Evolutionary conservation across 2,329 filamentous ascomycete species (phyloP).

Genomic region (Cordyceps militaris): DNA sequence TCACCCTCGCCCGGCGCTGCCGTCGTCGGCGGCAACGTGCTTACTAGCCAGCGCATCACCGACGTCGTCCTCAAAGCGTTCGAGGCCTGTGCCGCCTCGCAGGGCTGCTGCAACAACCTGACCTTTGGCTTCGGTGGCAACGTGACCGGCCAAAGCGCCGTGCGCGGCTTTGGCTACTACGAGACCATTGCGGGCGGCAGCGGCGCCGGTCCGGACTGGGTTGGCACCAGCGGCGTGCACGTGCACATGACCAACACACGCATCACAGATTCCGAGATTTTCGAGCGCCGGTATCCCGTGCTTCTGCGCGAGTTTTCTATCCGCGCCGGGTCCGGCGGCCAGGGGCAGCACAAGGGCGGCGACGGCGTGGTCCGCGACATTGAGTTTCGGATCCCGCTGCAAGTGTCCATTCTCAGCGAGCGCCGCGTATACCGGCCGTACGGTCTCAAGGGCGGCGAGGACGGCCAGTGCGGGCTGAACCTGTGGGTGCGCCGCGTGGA

Average conservation of each 20-base stretch:
- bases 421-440: slow-evolving; percentile 70
- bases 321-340: slow-evolving; percentile 54
- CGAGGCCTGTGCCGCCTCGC: slow-evolving; percentile 68
- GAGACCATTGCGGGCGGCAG: slow-evolving; percentile 61
- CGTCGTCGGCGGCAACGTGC: slow-evolving; percentile 75
- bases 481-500: slow-evolving; percentile 74
- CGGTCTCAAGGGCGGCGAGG: slow-evolving; percentile 74
- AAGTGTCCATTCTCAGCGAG: slow-evolving; percentile 72
- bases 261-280: slow-evolving; percentile 51
- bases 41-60: slow-evolving; percentile 37
- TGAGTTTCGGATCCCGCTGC: slow-evolving; percentile 69
- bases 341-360: slow-evolving; percentile 60
- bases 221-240: slow-evolving; percentile 37
- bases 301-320: slow-evolving; percentile 64
- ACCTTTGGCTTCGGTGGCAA: slow-evolving; percentile 67
- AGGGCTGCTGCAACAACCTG: slow-evolving; percentile 77
- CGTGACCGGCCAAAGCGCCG: slow-evolving; percentile 27
- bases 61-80: slow-evolving; percentile 59
- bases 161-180: slow-evolving; percentile 40
- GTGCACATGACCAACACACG: slow-evolving; percentile 69
- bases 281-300: slow-evolving; percentile 57
- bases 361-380: slow-evolving; percentile 72
- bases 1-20: slow-evolving; percentile 70
- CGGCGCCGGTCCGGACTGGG: slow-evolving; percentile 56
- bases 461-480: slow-evolving; percentile 73